A percentile compares a stretch with the other conserved stretches of the same genome.
Evolutionary conservation across 192 early-diverging fungal genomes (phyloP).

Genomic region (Tieghemiomyces parasiticus): DNA sequence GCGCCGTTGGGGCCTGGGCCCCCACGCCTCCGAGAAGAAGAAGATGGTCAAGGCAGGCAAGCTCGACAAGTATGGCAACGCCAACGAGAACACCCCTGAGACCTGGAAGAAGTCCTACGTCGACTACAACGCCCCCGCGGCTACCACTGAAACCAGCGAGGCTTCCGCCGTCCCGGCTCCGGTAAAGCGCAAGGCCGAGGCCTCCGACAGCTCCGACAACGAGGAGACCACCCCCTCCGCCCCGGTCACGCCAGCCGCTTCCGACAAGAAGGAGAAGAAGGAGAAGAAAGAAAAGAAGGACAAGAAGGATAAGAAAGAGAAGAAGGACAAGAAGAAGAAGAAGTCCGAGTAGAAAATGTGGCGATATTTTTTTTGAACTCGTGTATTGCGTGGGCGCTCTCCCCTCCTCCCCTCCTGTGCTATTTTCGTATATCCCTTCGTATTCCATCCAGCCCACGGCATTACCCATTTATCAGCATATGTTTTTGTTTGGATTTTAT

Average conservation of each 20-base stretch:
- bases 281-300: constrained; percentile 24
- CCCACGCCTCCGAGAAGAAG: constrained; percentile 93
- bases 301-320: constrained; percentile 24
- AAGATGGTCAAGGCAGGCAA: constrained; percentile 96
- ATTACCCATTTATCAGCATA: too few species aligned
- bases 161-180: neutral
- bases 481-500: too few species aligned
- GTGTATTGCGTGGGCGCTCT: too few species aligned
- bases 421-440: too few species aligned
- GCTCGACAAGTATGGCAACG: constrained; percentile 92
- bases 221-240: constrained; percentile 21
- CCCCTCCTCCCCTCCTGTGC: too few species aligned
- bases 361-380: too few species aligned
- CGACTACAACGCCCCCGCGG: constrained; percentile 38
- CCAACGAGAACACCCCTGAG: constrained; percentile 69
- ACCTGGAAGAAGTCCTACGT: constrained; percentile 70
- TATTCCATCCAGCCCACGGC: too few species aligned
- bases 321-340: constrained; percentile 33
- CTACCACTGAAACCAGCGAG: constrained; percentile 13
- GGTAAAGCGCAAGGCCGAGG: constrained; percentile 10
- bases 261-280: constrained; percentile 19
- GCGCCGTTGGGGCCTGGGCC: constrained; percentile 93
- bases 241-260: constrained; percentile 17
- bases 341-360: constrained; percentile 14
- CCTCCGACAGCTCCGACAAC: constrained; percentile 17